Evolutionary conservation across 208 protist species (phyloP).

Genomic region (Trypanosoma brucei): DNA sequence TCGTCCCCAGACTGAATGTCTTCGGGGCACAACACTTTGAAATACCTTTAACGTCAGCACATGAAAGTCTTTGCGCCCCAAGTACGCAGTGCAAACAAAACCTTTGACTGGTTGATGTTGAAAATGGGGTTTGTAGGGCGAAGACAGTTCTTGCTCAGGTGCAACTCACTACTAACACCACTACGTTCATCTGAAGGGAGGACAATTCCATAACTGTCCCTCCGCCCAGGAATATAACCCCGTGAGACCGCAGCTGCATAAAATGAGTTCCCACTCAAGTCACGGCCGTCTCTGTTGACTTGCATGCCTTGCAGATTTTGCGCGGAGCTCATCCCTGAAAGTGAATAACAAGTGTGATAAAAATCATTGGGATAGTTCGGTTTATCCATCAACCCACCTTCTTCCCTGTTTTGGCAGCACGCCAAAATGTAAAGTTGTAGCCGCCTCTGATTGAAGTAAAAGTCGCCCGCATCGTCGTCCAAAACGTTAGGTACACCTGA

Average conservation of each 20-base stretch:
- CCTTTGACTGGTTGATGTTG: slow-evolving; percentile 54
- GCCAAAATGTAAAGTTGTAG: slow-evolving; percentile 80
- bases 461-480: slow-evolving; percentile 58
- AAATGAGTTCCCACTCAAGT: slow-evolving; percentile 17
- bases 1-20: too few relatives aligned
- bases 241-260: slow-evolving; percentile 31
- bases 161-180: slow-evolving; percentile 5
- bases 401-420: slow-evolving; percentile 51
- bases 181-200: slow-evolving; percentile 4
- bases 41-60: slow-evolving; percentile 4
- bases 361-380: slow-evolving; percentile 57
- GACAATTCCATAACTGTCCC: slow-evolving; percentile 42
- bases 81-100: slow-evolving; percentile 36
- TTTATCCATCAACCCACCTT: slow-evolving; percentile 88
- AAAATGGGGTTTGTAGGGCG: slow-evolving; percentile 64
- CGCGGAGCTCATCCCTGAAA: slow-evolving; percentile 72
- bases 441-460: slow-evolving; percentile 67
- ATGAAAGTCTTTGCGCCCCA: slow-evolving; percentile 48
- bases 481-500: slow-evolving; percentile 15
- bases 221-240: slow-evolving; percentile 38
- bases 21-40: neutral
- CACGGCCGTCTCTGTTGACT: neutral
- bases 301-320: slow-evolving; percentile 71
- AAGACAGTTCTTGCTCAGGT: slow-evolving; percentile 34
- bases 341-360: slow-evolving; percentile 91